Evolutionary conservation across 225 moss, liverwort and hornwort species (phyloP).

Genomic region (Straminergon stramineum): DNA sequence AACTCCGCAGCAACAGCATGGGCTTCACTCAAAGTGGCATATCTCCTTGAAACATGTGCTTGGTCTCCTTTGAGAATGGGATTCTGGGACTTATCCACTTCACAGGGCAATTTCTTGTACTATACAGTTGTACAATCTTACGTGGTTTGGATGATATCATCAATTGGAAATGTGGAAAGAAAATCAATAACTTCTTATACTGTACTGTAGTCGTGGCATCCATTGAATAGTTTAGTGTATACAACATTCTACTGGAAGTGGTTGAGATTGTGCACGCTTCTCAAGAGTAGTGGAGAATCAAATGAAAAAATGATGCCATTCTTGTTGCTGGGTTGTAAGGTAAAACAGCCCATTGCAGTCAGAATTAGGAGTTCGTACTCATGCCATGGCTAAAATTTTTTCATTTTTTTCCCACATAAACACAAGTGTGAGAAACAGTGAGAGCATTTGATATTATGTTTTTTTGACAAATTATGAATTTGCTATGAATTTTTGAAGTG

Average conservation of each 20-base stretch:
- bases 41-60: background rate
- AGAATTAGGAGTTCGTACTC: too few species aligned
- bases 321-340: background rate
- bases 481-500: too few species aligned
- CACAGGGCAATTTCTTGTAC: too few species aligned
- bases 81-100: background rate
- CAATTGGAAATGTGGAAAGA: background rate
- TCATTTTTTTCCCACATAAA: too few species aligned
- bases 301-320: background rate
- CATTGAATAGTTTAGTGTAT: too few species aligned
- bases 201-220: background rate
- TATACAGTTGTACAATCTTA: background rate
- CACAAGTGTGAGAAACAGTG: too few species aligned
- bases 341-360: too few species aligned
- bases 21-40: too few species aligned
- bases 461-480: too few species aligned
- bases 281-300: background rate
- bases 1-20: background rate
- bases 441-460: too few species aligned
- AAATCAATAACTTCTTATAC: too few species aligned
- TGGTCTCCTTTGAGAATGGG: background rate
- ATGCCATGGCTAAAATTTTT: too few species aligned
- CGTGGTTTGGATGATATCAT: background rate
- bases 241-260: background rate
- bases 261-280: background rate